Evolutionary conservation across 768 basidiomycete genomes (phyloP).

Genomic region (Auricularia sp.): DNA sequence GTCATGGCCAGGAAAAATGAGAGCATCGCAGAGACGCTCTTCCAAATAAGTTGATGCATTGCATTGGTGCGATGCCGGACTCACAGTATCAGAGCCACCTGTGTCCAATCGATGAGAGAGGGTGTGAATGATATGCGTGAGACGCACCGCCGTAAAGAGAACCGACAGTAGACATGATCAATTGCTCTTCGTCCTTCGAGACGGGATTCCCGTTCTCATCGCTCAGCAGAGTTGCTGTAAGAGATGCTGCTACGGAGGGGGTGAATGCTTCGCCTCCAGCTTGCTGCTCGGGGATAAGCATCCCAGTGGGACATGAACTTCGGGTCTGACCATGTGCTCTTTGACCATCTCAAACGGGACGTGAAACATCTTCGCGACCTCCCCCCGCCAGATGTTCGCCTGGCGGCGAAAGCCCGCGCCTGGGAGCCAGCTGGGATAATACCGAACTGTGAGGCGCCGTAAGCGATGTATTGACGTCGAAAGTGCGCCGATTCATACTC

Average conservation of each 20-base stretch:
- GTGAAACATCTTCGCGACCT: conserved; percentile 1
- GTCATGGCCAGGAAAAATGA: conserved; percentile 16
- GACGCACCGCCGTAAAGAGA: not conserved
- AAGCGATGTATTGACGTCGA: not conserved
- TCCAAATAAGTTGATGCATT: not conserved
- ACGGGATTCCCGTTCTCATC: not conserved
- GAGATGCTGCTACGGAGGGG: not conserved
- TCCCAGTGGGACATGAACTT: not conserved
- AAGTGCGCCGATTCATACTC: not conserved
- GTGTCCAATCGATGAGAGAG: not conserved
- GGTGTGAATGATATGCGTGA: not conserved
- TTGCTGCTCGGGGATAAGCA: not conserved
- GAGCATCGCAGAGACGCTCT: conserved; percentile 10
- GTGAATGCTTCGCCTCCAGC: too few species aligned
- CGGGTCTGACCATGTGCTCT: conserved; percentile 8
- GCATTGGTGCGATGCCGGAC: not conserved
- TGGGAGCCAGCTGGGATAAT: conserved; percentile 18
- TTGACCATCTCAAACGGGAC: conserved; percentile 8
- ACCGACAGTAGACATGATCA: not conserved
- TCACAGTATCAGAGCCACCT: not conserved
- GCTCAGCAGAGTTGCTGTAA: not conserved
- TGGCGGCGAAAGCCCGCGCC: conserved; percentile 14
- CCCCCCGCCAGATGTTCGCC: conserved; percentile 8
- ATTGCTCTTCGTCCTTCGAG: not conserved
- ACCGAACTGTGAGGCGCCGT: conserved; percentile 9